Conservation (phyloP, 257 asterid genomes). For the Linderniella brevidens region DNA sequence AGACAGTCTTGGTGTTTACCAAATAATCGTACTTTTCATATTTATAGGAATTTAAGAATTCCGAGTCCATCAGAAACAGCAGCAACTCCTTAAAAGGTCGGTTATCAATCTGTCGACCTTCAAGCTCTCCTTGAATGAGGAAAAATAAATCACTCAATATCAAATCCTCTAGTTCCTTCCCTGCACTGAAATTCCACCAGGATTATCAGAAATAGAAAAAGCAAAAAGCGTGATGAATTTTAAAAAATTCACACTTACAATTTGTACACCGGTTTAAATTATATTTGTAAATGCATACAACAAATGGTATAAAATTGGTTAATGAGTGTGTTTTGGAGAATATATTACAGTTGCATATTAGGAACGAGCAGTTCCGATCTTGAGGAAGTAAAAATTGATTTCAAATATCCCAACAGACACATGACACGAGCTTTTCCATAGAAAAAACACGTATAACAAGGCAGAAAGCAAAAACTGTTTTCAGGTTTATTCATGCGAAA, state of each 20-base stretch:
- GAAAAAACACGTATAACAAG: no score
- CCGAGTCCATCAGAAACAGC: constrained; percentile 50
- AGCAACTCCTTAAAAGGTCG: constrained; percentile 63
- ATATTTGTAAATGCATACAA: not conserved
- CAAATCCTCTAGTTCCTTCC: constrained; percentile 49
- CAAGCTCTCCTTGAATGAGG: constrained; percentile 87
- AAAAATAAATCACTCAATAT: constrained; percentile 66
- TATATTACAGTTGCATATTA: no score
- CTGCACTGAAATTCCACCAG: constrained; percentile 42
- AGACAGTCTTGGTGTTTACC: constrained; percentile 19
- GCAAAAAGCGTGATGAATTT: not conserved
- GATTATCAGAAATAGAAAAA: constrained; percentile 1
- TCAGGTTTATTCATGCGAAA: no score
- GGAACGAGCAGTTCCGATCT: no score
- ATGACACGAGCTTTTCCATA: no score
- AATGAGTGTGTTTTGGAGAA: no score
- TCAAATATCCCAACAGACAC: no score
- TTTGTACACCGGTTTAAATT: not conserved
- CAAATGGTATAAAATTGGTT: no score
- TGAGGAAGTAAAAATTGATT: no score
- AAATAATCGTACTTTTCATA: constrained; percentile 26
- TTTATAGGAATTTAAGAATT: constrained; percentile 47
- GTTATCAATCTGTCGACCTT: constrained; percentile 69
- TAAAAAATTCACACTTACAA: not conserved
- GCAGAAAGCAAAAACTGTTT: no score